Base-by-base conservation (phyloP, 306 rosid genomes). In the Pyrus pyrifolia region DNA sequence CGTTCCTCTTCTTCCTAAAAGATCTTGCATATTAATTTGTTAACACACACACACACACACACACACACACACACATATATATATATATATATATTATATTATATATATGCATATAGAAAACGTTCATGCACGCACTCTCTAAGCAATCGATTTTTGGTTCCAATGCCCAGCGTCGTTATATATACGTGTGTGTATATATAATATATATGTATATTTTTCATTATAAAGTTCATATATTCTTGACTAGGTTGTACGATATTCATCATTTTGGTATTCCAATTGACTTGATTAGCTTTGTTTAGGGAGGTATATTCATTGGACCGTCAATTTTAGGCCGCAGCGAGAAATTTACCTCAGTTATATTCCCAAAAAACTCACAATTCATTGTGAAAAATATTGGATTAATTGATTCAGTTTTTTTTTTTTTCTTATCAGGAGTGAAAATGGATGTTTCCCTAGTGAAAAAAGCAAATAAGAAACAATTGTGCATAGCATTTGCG, bases 301-400 rank as follows among this genome's bases (percentile, higher is more conserved):
- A 93, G 98, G 97, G 90, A 21, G 98, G 96, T 11, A 84, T 92
- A 3, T 68, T 94, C 42, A 3, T 94, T 57, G 98, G 97, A 52
- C 97, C 96, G n/a, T 81, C 95, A 0, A 76, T 90, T 73, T 70
- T 94, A 10, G 90, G 93, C 9, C 82, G 78, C 67, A 77, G 30
- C 70, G 68, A 42, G 78, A 85, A 80, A 77, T 86, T 80, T 68
- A 46, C 21, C 12, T 63, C 17, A 5, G 2, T 77, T 1, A 6
- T 89, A 15, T 62, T 46, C 25, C 85, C 84, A 0, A 84, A 61
- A 0, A 38, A 84, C 6, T 65, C 85, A 0, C 62, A 49, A 35
- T 92, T 78, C 77, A 5, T 94, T 31, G 17, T 88, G 49, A 78
- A 55, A 59, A 89, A 89, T 22, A 59, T 94, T 0, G 97, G 93